Evolutionary conservation across 805 yeast genomes (phyloP).

Genomic region (Wickerhamiella australiensis): DNA sequence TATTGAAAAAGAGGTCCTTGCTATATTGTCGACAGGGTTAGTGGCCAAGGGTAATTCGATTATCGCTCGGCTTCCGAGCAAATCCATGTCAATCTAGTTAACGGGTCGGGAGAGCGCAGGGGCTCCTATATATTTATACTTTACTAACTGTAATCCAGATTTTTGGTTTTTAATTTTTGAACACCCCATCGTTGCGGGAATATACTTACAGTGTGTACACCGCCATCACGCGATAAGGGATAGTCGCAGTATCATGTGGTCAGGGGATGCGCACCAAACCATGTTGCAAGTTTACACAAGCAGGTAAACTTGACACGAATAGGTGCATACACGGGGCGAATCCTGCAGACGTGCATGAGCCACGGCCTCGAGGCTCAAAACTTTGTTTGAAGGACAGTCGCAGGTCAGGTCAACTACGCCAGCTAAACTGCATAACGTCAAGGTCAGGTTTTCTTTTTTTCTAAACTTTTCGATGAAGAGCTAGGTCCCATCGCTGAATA

Average conservation of each 20-base stretch:
- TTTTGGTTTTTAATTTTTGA: too few relatives aligned
- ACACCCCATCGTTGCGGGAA: too few relatives aligned
- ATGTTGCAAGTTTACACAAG: neutral
- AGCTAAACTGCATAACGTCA: too few relatives aligned
- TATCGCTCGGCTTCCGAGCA: neutral
- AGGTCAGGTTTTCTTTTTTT: too few relatives aligned
- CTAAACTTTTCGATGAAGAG: too few relatives aligned
- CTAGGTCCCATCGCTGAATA: too few relatives aligned
- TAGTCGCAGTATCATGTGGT: neutral
- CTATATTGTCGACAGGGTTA: constrained; percentile 17
- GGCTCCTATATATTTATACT: neutral
- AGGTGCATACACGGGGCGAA: neutral
- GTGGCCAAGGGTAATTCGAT: constrained; percentile 21
- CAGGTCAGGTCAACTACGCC: too few relatives aligned
- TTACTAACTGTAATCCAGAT: neutral
- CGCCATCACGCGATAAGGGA: constrained; percentile 1
- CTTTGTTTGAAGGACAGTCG: too few relatives aligned
- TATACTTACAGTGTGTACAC: neutral
- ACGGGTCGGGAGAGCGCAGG: neutral
- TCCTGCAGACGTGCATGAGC: constrained; percentile 1
- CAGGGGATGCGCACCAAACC: neutral
- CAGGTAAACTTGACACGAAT: neutral
- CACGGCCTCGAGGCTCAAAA: neutral
- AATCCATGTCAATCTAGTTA: neutral
- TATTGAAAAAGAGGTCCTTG: constrained; percentile 11